Evolutionary conservation across 768 basidiomycete genomes (phyloP).

Genomic region (Fomitopsis serialis): DNA sequence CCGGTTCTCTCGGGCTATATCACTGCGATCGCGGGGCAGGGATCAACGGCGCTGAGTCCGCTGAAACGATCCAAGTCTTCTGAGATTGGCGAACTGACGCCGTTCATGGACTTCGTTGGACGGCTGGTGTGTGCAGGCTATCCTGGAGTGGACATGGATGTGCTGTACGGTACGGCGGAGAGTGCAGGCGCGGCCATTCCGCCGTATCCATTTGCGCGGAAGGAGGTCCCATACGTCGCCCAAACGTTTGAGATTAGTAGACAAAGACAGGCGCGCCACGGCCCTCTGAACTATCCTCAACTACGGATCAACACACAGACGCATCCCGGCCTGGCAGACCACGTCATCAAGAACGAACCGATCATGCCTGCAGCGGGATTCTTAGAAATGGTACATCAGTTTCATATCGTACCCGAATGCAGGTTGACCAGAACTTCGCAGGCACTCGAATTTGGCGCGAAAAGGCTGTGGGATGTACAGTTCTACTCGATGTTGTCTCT

Average conservation of each 20-base stretch:
- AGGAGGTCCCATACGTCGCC: slow-evolving; percentile 18
- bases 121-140: slow-evolving; percentile 23
- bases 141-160: slow-evolving; percentile 27
- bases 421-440: slow-evolving; percentile 5
- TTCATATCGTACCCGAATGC: slow-evolving; percentile 5
- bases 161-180: slow-evolving; percentile 19
- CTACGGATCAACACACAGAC: slow-evolving; percentile 33
- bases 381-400: slow-evolving; percentile 30
- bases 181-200: neutral
- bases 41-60: slow-evolving; percentile 18
- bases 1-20: slow-evolving; percentile 34
- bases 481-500: slow-evolving; percentile 21
- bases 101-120: slow-evolving; percentile 25
- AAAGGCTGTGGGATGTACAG: slow-evolving; percentile 20
- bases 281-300: slow-evolving; percentile 31
- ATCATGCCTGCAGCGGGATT: slow-evolving; percentile 44
- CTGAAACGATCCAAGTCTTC: slow-evolving; percentile 24
- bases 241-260: slow-evolving; percentile 9
- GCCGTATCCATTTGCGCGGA: slow-evolving; percentile 28
- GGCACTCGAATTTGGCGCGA: slow-evolving; percentile 32
- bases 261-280: slow-evolving; percentile 21
- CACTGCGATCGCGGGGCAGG: slow-evolving; percentile 13
- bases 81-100: slow-evolving; percentile 4
- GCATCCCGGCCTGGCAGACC: slow-evolving; percentile 37
- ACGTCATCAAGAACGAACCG: slow-evolving; percentile 38